Conservation (phyloP, 768 basidiomycete genomes). For the Calocybe gangraenosa region DNA sequence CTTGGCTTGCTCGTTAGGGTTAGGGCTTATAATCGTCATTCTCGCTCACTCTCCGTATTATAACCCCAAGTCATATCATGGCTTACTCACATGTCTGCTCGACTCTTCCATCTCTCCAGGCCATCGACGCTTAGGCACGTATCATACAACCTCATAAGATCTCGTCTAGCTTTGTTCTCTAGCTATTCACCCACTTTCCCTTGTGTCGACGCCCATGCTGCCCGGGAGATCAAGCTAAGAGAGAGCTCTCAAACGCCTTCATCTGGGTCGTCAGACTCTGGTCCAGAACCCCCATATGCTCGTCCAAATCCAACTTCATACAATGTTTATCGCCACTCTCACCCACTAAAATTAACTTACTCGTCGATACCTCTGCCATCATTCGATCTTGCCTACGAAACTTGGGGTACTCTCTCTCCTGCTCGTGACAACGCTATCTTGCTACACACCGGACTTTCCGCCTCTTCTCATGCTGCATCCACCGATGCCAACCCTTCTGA, state of each 20-base stretch:
- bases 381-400: slow-evolving; percentile 93
- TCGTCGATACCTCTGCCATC: slow-evolving; percentile 49
- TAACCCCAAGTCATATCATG: slow-evolving; percentile 4
- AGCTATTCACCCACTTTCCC: slow-evolving; percentile 43
- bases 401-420: slow-evolving; percentile 89
- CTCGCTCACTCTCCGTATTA: neutral
- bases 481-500: slow-evolving; percentile 71
- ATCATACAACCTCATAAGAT: slow-evolving; percentile 3
- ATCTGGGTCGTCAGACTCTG: slow-evolving; percentile 36
- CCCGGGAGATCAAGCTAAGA: slow-evolving; percentile 52
- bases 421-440: slow-evolving; percentile 84
- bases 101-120: slow-evolving; percentile 4
- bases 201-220: slow-evolving; percentile 81
- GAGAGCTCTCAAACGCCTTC: slow-evolving; percentile 23
- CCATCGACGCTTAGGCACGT: neutral
- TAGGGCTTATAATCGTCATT: slow-evolving; percentile 15
- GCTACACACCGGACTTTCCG: slow-evolving; percentile 93
- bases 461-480: slow-evolving; percentile 91
- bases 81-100: slow-evolving; percentile 11
- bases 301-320: slow-evolving; percentile 76
- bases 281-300: slow-evolving; percentile 81
- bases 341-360: slow-evolving; percentile 63
- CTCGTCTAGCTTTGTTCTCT: slow-evolving; percentile 6
- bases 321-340: slow-evolving; percentile 56
- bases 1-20: too few species aligned